Conservation (phyloP, 116 monocot species). For the Iris pallida region DNA sequence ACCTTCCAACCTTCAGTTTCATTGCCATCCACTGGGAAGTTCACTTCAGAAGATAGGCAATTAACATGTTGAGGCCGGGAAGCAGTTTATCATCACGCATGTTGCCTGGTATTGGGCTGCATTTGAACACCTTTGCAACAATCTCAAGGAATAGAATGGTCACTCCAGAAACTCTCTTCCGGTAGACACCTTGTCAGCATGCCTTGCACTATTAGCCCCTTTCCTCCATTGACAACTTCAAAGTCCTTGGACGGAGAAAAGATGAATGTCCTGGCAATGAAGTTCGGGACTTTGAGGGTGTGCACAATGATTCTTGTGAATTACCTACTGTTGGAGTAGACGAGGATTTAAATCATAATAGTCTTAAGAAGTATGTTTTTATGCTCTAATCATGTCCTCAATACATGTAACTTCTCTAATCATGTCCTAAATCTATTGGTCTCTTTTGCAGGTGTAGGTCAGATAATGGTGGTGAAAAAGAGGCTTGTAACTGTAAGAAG, state of each 20-base stretch:
- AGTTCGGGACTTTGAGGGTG: constrained; percentile 23
- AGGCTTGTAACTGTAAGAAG: constrained; percentile 89
- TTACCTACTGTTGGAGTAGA: constrained; percentile 16
- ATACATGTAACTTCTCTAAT: not conserved
- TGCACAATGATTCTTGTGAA: constrained; percentile 23
- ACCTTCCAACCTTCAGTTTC: constrained; percentile 16
- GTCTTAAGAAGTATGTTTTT: constrained; percentile 57
- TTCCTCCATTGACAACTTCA: constrained; percentile 14
- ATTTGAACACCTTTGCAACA: constrained; percentile 80
- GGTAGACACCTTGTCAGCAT: constrained; percentile 24
- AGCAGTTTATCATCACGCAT: constrained; percentile 21
- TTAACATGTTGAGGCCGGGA: constrained; percentile 23
- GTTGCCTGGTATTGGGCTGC: constrained; percentile 82
- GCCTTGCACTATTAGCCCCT: constrained; percentile 20
- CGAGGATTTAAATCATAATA: constrained; percentile 28
- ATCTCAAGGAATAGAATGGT: constrained; percentile 39
- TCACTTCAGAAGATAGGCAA: constrained; percentile 21
- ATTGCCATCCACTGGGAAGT: constrained; percentile 23
- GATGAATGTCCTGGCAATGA: constrained; percentile 19
- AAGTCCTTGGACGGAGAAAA: constrained; percentile 26
- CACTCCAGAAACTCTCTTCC: constrained; percentile 33
- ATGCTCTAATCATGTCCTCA: not conserved
- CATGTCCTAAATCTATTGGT: not conserved
- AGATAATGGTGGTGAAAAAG: constrained; percentile 59
- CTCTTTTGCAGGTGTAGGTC: constrained; percentile 46